A percentile compares a stretch with the other conserved stretches of the same genome.
phyloP scores from a whole-genome alignment of 345 rosid genomes.

The Eutrema japonicum region DNA sequence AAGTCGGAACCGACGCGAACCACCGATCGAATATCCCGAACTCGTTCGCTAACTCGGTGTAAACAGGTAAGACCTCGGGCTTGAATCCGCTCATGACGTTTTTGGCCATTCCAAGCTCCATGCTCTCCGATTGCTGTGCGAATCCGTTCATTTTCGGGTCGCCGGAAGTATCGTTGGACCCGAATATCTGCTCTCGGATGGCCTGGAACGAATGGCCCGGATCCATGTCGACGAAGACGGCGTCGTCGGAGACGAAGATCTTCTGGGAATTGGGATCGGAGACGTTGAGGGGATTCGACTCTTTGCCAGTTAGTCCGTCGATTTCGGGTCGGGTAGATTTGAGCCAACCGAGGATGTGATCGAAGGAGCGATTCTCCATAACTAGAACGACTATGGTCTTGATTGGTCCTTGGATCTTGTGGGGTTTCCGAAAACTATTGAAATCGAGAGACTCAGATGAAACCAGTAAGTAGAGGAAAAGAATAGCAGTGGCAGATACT shows the following conservation, averaged over 20 bases:
- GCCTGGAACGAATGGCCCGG: constrained; percentile 99
- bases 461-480: constrained; percentile 56
- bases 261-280: constrained; percentile 62
- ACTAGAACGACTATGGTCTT: constrained; percentile 88
- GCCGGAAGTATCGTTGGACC: constrained; percentile 58
- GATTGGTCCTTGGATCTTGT: constrained; percentile 80
- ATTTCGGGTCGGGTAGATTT: constrained; percentile 85
- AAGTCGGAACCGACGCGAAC: constrained; percentile 98
- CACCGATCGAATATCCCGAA: constrained; percentile 93
- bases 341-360: constrained; percentile 95
- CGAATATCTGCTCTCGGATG: constrained; percentile 94
- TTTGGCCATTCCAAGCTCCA: constrained; percentile 62
- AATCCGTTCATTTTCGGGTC: constrained; percentile 88
- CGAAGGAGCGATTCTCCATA: constrained; percentile 99
- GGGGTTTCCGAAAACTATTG: constrained; percentile 39
- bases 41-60: constrained; percentile 80
- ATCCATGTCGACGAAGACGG: constrained; percentile 85
- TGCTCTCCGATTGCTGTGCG: constrained; percentile 79
- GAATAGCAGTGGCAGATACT: constrained; percentile 22
- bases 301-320: constrained; percentile 79
- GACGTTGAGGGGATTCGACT: constrained; percentile 62
- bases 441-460: constrained; percentile 61
- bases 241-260: constrained; percentile 74
- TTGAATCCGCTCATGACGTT: constrained; percentile 91
- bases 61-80: constrained; percentile 68